These are phyloP conservation scores for Ceratocystis albifundus DNA, from an alignment of 2,329 filamentous ascomycete genomes.

Conservation along the genomic window DNA sequence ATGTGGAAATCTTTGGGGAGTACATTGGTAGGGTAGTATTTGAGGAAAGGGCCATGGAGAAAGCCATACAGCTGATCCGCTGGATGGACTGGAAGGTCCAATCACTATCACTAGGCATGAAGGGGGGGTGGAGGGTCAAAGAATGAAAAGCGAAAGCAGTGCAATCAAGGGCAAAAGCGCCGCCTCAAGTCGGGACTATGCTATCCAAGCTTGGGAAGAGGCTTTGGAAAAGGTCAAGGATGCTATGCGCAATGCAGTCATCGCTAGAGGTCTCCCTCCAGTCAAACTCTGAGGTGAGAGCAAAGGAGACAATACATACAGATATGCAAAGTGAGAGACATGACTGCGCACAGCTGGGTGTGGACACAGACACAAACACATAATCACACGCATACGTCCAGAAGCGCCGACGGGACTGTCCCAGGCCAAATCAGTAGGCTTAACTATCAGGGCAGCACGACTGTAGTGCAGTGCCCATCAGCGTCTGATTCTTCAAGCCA, in stretches of 20 bases:
- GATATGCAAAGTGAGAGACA: not conserved
- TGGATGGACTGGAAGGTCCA: slow-evolving; percentile 51
- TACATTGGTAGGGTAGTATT: slow-evolving; percentile 62
- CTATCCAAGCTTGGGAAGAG: slow-evolving; percentile 34
- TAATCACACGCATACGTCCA: not conserved
- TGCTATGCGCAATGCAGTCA: slow-evolving; percentile 45
- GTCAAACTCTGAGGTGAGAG: slow-evolving; percentile 9
- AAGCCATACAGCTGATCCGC: slow-evolving; percentile 55
- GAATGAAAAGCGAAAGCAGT: slow-evolving; percentile 30
- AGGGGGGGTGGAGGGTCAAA: not conserved
- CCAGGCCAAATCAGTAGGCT: slow-evolving; percentile 35
- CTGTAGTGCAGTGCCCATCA: slow-evolving; percentile 38
- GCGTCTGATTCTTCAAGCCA: slow-evolving; percentile 34
- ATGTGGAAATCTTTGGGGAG: slow-evolving; percentile 60
- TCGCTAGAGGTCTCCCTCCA: slow-evolving; percentile 39
- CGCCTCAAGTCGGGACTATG: not conserved
- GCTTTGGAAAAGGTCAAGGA: slow-evolving; percentile 37
- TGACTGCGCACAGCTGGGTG: too few relatives aligned
- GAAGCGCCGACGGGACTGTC: slow-evolving; percentile 31
- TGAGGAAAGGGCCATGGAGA: slow-evolving; percentile 68
- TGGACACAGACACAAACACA: too few relatives aligned
- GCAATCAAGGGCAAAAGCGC: slow-evolving; percentile 28
- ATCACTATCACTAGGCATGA: not conserved
- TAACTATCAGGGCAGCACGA: slow-evolving; percentile 39
- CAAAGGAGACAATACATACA: not conserved